Percentiles rank a stretch among this genome's conserved stretches.
Evolutionary conservation across 192 early-diverging fungal genomes (phyloP).

Genomic region (Diversispora epigaea): DNA sequence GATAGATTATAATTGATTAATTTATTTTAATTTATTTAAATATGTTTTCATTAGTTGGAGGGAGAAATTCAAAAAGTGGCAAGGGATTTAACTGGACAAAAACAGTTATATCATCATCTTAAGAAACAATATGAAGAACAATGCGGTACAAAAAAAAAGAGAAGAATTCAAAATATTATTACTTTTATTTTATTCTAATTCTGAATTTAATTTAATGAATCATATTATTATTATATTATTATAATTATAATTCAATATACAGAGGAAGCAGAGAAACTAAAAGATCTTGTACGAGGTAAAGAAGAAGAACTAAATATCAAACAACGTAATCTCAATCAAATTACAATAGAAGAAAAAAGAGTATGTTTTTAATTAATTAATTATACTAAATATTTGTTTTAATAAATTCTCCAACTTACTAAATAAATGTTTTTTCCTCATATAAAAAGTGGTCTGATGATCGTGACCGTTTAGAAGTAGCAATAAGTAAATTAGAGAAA

Average conservation of each 20-base stretch:
- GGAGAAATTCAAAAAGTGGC: slow-evolving; percentile 40
- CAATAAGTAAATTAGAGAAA: slow-evolving; percentile 35
- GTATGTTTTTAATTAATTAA: neutral
- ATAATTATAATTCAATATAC: neutral
- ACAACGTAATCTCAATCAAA: slow-evolving; percentile 34
- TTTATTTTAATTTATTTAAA: slow-evolving; percentile 14
- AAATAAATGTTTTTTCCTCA: neutral
- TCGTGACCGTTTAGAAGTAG: slow-evolving; percentile 37
- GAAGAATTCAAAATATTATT: too few species aligned
- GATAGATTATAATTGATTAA: too few species aligned
- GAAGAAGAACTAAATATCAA: slow-evolving; percentile 39
- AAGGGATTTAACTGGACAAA: slow-evolving; percentile 42
- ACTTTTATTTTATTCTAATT: neutral
- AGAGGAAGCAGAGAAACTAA: slow-evolving; percentile 49
- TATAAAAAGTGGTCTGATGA: slow-evolving; percentile 34
- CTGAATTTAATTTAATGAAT: neutral
- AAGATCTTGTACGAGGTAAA: slow-evolving; percentile 39
- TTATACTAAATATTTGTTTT: neutral
- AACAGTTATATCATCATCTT: slow-evolving; percentile 43
- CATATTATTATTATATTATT: neutral
- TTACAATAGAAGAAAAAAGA: slow-evolving; percentile 31
- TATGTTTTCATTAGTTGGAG: slow-evolving; percentile 36
- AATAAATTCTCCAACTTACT: neutral
- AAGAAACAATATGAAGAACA: slow-evolving; percentile 45
- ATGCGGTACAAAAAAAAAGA: slow-evolving; percentile 34